Conservation (phyloP, 495 filamentous ascomycete species). For the Lentithecium fluviatile region DNA sequence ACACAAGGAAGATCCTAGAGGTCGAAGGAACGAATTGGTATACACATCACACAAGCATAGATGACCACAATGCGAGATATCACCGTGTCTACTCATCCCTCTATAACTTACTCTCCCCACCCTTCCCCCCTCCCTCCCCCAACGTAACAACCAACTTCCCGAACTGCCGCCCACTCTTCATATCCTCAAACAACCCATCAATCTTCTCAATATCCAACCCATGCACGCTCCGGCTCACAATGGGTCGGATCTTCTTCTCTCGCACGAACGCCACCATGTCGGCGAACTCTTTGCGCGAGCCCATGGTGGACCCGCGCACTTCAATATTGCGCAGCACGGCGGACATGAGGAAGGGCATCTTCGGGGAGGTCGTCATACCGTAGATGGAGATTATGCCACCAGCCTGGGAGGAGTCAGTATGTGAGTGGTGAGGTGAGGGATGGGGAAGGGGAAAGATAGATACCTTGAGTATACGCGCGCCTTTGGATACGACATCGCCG, state of each 20-base stretch:
- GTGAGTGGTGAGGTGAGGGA: neutral
- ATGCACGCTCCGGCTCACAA: conserved; percentile 39
- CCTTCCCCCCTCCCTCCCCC: conserved; percentile 27
- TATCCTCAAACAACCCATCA: conserved; percentile 47
- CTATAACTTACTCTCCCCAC: conserved; percentile 36
- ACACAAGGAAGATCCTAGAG: too few species aligned
- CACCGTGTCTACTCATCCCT: too few species aligned
- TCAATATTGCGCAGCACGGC: conserved; percentile 48
- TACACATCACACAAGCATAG: too few species aligned
- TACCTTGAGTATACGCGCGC: conserved; percentile 42
- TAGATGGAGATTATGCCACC: conserved; percentile 45
- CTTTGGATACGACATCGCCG: conserved; percentile 43
- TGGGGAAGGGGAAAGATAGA: neutral
- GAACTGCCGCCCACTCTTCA: conserved; percentile 47
- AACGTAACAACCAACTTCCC: conserved; percentile 47
- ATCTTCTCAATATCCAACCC: conserved; percentile 43
- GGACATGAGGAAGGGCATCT: conserved; percentile 44
- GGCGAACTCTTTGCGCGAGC: conserved; percentile 48
- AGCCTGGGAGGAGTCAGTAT: conserved; percentile 27
- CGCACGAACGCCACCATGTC: conserved; percentile 47
- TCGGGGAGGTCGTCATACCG: conserved; percentile 45
- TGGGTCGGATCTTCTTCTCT: conserved; percentile 41
- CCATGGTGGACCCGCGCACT: conserved; percentile 47
- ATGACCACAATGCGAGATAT: too few species aligned
- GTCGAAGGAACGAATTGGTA: too few species aligned